Base-by-base conservation (phyloP, 2,329 filamentous ascomycete species). In the Fusarium paranaense region DNA sequence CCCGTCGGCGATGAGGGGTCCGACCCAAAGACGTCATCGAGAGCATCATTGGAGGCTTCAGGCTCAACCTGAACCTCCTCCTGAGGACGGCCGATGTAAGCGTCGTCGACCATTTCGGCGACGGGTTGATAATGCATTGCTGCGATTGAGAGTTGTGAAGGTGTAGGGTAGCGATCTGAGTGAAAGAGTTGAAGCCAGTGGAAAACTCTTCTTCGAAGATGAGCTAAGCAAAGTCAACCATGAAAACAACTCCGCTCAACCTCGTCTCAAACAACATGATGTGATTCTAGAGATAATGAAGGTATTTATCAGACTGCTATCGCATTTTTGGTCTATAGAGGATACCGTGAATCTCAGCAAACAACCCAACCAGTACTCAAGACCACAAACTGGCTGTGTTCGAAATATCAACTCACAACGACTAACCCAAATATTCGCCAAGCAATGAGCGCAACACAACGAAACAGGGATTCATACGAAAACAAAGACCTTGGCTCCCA, bases 21-120 rank as follows among this genome's bases (percentile, higher is more conserved):
- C 2, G 78, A 78, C 30, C 81, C 82, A 71, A 83, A 84, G 50
- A 84, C 81, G 61, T 84, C 83, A 56, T 84, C 83, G 6, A 84
- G 67, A 25, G 77, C 74, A 66, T 81, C 78, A 45, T 79, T 78
- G 50, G 69, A 37, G 6, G 64, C 13, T 18, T 30, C 25, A 27
- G 57, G 18, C 16, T 74, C 66, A 18, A 18, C 59, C 42, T 73
- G 66, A 20, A 56, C 18, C 33, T 70, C 73, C 32, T 64, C 75
- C 13, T 72, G 72, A 7, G 75, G 69, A 27, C 74, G 74, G 20
- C 73, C 54, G 20, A 77, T 66, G 64, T 80, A 78, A 42, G 70
- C 73, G 33, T 82, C 80, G 25, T 82, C 78, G 25, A 67, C 72
- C 54, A 76, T 74, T 60, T 71, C 72, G 38, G 80, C 82, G 54